These are phyloP conservation scores for Ascochyta pisi DNA, from an alignment of 2,329 filamentous ascomycete species.

Conservation along the genomic window DNA sequence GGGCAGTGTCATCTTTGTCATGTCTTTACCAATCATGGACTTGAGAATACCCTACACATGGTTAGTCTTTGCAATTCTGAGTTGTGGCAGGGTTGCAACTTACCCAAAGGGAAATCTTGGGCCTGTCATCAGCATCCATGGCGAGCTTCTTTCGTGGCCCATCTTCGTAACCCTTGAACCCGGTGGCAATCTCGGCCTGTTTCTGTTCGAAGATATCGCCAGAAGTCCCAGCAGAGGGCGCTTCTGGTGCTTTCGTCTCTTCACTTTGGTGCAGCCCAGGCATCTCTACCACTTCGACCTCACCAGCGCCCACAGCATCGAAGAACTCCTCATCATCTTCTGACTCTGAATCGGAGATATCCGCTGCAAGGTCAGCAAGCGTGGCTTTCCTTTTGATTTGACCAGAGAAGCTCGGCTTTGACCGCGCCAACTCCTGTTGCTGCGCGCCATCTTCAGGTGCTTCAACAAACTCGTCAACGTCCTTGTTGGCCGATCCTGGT, in stretches of 20 bases:
- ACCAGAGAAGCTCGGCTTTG: conserved; percentile 27
- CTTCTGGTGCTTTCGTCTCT: conserved; percentile 48
- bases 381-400: conserved; percentile 65
- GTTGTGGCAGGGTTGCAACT: conserved; percentile 3
- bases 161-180: conserved; percentile 91
- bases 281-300: conserved; percentile 80
- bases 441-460: conserved; percentile 46
- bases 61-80: conserved; percentile 30
- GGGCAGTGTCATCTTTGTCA: conserved; percentile 99
- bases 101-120: conserved; percentile 96
- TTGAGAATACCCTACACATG: conserved; percentile 81
- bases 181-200: conserved; percentile 71
- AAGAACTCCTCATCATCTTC: conserved; percentile 93
- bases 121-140: conserved; percentile 89
- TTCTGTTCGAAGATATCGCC: conserved; percentile 59
- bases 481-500: conserved; percentile 18
- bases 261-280: conserved; percentile 50
- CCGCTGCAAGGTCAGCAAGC: conserved; percentile 72
- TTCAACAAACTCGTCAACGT: conserved; percentile 42
- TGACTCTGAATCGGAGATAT: conserved; percentile 72
- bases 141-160: conserved; percentile 79
- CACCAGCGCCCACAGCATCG: conserved; percentile 91
- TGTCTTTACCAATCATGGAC: conserved; percentile 99
- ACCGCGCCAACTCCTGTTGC: conserved; percentile 28
- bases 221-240: conserved; percentile 36